These are phyloP conservation scores for Datisca glomerata DNA, from an alignment of 306 rosid species.

Conservation along the genomic window DNA sequence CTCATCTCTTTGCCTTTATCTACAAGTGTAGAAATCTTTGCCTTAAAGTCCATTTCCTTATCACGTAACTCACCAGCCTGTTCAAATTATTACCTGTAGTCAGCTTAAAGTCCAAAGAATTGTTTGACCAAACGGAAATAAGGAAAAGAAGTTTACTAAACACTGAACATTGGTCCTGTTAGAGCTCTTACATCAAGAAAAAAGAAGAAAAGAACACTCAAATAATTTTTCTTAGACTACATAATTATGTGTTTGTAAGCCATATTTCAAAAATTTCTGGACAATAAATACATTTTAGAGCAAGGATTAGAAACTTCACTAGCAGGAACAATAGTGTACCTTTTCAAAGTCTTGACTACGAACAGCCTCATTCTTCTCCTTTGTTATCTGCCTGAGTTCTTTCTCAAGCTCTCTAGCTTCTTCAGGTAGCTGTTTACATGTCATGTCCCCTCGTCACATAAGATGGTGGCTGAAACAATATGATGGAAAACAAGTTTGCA, in stretches of 20 bases:
- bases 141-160: conserved; percentile 6
- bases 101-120: background rate
- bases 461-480: background rate
- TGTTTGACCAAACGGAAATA: conserved; percentile 7
- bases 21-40: conserved; percentile 68
- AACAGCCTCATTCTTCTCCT: conserved; percentile 86
- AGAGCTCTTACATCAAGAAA: background rate
- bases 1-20: conserved; percentile 94
- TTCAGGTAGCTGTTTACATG: conserved; percentile 94
- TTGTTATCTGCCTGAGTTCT: conserved; percentile 76
- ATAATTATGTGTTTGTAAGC: no score
- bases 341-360: conserved; percentile 94
- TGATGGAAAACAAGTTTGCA: background rate
- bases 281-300: background rate
- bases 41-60: conserved; percentile 83
- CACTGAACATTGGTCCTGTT: no score
- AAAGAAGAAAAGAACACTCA: background rate
- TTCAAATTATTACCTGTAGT: conserved; percentile 6
- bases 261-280: no score
- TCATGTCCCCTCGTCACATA: no score
- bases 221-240: no score
- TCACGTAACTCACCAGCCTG: conserved; percentile 95
- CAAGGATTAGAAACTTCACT: background rate
- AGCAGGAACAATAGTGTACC: no score
- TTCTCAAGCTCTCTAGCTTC: conserved; percentile 86